phyloP scores from a whole-genome alignment of 208 protist genomes.

The Wallacemonas sp. region DNA sequence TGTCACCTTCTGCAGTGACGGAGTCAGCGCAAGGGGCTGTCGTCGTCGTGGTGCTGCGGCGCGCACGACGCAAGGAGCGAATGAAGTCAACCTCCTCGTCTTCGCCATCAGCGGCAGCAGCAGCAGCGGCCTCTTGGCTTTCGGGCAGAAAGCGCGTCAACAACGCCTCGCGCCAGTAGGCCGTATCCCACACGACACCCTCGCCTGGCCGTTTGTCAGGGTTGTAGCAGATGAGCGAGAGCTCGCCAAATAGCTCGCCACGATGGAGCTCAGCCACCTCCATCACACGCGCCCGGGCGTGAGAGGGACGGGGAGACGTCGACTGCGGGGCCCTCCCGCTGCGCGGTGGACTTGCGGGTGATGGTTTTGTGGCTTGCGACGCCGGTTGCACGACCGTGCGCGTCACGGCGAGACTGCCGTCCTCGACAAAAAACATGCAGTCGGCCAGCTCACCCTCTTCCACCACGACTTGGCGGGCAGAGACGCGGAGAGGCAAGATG shows the following conservation, averaged over 20 bases:
- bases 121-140: conserved; percentile 8
- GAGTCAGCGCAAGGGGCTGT: conserved; percentile 13
- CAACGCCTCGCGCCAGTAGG: conserved; percentile 62
- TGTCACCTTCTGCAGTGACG: conserved; percentile 14
- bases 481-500: conserved; percentile 57
- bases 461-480: conserved; percentile 43
- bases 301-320: no score
- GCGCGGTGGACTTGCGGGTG: not conserved
- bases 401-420: conserved; percentile 53
- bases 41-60: not conserved
- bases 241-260: conserved; percentile 77
- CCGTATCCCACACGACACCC: conserved; percentile 45
- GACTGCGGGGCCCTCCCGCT: no score
- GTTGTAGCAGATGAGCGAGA: conserved; percentile 60
- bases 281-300: conserved; percentile 34
- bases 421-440: conserved; percentile 62
- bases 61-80: not conserved
- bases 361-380: not conserved
- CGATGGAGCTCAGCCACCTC: conserved; percentile 52
- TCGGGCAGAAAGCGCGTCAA: conserved; percentile 14
- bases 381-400: conserved; percentile 27
- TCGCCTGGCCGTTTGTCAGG: conserved; percentile 61
- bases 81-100: conserved; percentile 6
- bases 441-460: conserved; percentile 57
- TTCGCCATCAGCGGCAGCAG: conserved; percentile 13